Base-by-base conservation (phyloP, 495 filamentous ascomycete species). In the Hypoxylon rickii region DNA sequence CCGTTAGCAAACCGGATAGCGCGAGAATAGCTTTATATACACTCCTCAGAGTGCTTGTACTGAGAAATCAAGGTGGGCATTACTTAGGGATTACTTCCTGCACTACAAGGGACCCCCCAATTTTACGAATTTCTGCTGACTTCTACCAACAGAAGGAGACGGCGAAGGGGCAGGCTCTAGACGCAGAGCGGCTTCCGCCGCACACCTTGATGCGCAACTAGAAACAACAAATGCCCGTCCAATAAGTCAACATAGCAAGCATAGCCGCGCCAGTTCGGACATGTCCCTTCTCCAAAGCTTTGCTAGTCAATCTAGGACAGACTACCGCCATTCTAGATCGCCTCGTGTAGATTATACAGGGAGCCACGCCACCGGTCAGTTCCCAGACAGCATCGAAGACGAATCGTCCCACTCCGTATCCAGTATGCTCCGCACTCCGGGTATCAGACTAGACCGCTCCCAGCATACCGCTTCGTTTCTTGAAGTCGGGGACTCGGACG, bases 11-110 rank as follows among this genome's bases (percentile, higher is more conserved):
- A 13, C 84, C 89, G 7, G 87, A 89, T 60, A 89, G 79, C 41
- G 85, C 90, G 50, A 87, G 88, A 66, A 83, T 86, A 70, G 91
- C 89, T 63, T 79, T 97, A 20, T 87, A 86, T 10, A 74, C 89
- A 19, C 88, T 96, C 42, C 70, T 96, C 42, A 79, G 83, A 43
- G 82, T 82, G 3, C 83, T 93, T 21, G 81, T 92, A 61, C 69
- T 79, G 8, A 74, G 71, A 57, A 77, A 77, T 67, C 80, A 77
- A 74, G 86, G 89, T 92, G 70, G 83, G 88, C 79, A 42, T 40
- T 36, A 38, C 11, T 32, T 18, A 36, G 17, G 12, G 11, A 13
- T 22, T 22, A 8, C 45, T 31, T 29, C 4, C 10, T n/a, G 13
- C 32, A 34, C 3, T 13, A 38, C 15, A 38, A 5, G 7, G 5